phyloP scores from a whole-genome alignment of 163 green algal species.

The Coccomyxa subellipsoidea region DNA sequence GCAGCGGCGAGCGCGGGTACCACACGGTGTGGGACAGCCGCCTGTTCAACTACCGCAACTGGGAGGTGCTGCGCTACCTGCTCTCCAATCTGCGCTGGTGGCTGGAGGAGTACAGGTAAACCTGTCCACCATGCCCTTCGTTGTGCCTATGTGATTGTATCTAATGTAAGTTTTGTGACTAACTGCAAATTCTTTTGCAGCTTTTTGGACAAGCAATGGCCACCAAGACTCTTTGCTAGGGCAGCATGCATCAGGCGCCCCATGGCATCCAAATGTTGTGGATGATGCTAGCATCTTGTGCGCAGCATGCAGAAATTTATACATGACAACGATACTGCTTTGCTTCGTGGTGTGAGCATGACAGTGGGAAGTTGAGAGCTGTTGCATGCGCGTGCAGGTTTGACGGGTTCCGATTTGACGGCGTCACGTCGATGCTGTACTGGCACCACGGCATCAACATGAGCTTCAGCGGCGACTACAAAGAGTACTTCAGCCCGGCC shows the following conservation, averaged over 20 bases:
- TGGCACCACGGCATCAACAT: conserved; percentile 87
- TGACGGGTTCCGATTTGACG: conserved; percentile 89
- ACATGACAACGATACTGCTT: neutral
- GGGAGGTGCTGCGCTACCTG: conserved; percentile 70
- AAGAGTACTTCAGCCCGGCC: conserved; percentile 79
- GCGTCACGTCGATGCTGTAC: conserved; percentile 95
- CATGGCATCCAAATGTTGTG: neutral
- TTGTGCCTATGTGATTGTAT: neutral
- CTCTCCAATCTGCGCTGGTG: conserved; percentile 84
- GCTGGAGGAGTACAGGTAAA: conserved; percentile 77
- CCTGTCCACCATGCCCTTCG: neutral
- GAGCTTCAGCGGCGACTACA: conserved; percentile 77
- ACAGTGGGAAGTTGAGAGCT: too few species aligned
- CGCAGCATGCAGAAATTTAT: neutral
- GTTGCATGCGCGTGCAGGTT: conserved; percentile 61
- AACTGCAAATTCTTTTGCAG: too few species aligned
- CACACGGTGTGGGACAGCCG: conserved; percentile 86
- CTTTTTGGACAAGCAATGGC: too few species aligned
- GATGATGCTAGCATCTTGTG: neutral
- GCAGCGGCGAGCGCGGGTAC: conserved; percentile 65
- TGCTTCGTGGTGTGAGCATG: too few species aligned
- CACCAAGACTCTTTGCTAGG: neutral
- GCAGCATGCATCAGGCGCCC: neutral
- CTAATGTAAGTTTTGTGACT: too few species aligned
- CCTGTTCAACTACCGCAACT: conserved; percentile 84